These are phyloP conservation scores for Microsporum audouinii DNA, from an alignment of 2,329 filamentous ascomycete genomes.

Conservation along the genomic window DNA sequence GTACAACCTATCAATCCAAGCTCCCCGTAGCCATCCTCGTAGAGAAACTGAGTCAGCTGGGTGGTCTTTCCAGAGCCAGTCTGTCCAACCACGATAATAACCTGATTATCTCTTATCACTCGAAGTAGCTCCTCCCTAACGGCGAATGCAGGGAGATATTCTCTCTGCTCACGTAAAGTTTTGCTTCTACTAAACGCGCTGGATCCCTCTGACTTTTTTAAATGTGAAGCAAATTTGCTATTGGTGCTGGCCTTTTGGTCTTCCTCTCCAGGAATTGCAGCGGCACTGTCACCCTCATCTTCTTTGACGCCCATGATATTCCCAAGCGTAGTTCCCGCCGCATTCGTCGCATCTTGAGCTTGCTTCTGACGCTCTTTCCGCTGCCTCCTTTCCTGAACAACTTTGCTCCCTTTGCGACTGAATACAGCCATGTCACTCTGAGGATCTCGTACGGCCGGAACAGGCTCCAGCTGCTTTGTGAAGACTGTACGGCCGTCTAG, in stretches of 20 bases:
- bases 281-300: slow-evolving; percentile 74
- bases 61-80: slow-evolving; percentile 97
- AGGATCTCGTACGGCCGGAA: slow-evolving; percentile 81
- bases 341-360: slow-evolving; percentile 85
- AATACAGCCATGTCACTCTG: slow-evolving; percentile 99
- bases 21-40: slow-evolving; percentile 87
- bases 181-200: slow-evolving; percentile 92
- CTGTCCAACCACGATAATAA: slow-evolving; percentile 91
- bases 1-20: slow-evolving; percentile 90
- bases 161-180: slow-evolving; percentile 75
- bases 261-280: slow-evolving; percentile 62
- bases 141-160: slow-evolving; percentile 89
- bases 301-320: slow-evolving; percentile 95
- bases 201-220: slow-evolving; percentile 76
- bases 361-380: slow-evolving; percentile 89
- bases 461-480: slow-evolving; percentile 90
- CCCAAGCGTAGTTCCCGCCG: slow-evolving; percentile 81
- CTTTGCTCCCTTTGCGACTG: slow-evolving; percentile 83
- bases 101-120: slow-evolving; percentile 92
- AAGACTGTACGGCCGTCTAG: slow-evolving; percentile 91
- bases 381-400: slow-evolving; percentile 82
- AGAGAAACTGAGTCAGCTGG: slow-evolving; percentile 87
- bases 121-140: slow-evolving; percentile 85
- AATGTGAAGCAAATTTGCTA: slow-evolving; percentile 77
- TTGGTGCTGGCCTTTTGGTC: slow-evolving; percentile 48